Base-by-base conservation (phyloP, 1,284 basidiomycete genomes). In the Ceratobasidium sp. region DNA sequence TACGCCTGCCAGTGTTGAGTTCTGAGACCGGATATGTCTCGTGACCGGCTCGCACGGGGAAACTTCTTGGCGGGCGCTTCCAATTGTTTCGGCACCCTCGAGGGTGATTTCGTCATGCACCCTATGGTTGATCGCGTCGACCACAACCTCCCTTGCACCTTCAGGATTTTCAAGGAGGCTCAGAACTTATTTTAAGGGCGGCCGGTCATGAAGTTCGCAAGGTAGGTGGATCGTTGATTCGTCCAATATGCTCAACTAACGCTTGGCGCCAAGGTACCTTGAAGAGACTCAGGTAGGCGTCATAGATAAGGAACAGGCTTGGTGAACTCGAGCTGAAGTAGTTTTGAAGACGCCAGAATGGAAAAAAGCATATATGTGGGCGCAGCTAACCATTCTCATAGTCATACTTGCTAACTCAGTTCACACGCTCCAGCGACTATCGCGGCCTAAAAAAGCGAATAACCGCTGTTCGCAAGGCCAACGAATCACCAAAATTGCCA, bases 341-440 rank as follows among this genome's bases (percentile, higher is more conserved):
- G 15, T 48, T 38, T 17, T 33, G 17, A 78, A 94, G 93, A 90
- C 89, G 48, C 91, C 93, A 0, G 93, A 95, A 85, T 95, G 93
- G 93, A 92, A 93, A 82, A 91, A 87, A 80, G 93, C 92, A 17
- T 95, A 95, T 83, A 93, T 95, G 93, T 94, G 80, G 78, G 88
- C 61, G 42, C 23, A 70, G 78, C 23, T 65, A 5, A 20, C 42
- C n/a, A 46, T n/a, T n/a, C 9, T 17, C 44, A n/a, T 46, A 9
- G 4, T n/a, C 13, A 33, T 1, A 5, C 48, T 59, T 44, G 77
- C 76, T 54, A 74, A 77, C 17, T n/a, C 40, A 40, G 56, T 73
- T 54, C 48, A 68, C 57, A 48, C 62, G 40, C 52, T 68, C 46
- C 80, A 94, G 93, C 81, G 90, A 94, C 83, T 95, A 94, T 81